Conservation (phyloP, 2,329 filamentous ascomycete genomes). For the Trichoderma koningiopsis region DNA sequence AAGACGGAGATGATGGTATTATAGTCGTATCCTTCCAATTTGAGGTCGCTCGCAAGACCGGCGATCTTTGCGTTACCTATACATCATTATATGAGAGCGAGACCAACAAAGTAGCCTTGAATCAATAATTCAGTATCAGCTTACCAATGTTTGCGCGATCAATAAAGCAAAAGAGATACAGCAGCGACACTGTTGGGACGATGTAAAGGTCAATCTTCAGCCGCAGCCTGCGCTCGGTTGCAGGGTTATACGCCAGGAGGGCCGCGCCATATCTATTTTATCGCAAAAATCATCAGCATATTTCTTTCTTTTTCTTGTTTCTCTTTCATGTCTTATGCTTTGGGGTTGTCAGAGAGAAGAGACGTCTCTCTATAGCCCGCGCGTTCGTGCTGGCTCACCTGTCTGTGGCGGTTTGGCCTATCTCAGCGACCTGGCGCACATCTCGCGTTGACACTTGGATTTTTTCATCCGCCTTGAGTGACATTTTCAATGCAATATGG, state of each 20-base stretch:
- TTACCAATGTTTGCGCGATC: constrained; percentile 73
- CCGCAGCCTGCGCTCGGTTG: constrained; percentile 59
- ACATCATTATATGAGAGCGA: background rate
- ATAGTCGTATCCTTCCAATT: constrained; percentile 65
- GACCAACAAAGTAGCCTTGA: too few relatives aligned
- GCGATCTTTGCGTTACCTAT: constrained; percentile 69
- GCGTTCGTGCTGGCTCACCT: constrained; percentile 36
- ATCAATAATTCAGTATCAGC: constrained; percentile 20
- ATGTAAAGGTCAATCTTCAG: constrained; percentile 67
- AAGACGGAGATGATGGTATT: constrained; percentile 69
- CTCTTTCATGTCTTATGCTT: background rate
- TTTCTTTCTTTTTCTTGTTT: background rate
- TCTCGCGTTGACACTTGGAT: constrained; percentile 2
- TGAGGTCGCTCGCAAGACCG: constrained; percentile 64
- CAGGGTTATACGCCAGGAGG: constrained; percentile 56
- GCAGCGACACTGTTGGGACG: constrained; percentile 64
- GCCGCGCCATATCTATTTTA: constrained; percentile 49
- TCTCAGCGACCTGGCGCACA: constrained; percentile 41
- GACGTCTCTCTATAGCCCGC: background rate
- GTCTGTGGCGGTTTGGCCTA: constrained; percentile 51
- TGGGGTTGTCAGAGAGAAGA: background rate
- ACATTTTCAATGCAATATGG: background rate
- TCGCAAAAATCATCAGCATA: background rate
- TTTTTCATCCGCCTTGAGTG: background rate
- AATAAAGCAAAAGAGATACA: constrained; percentile 75